phyloP scores from a whole-genome alignment of 2,329 filamentous ascomycete genomes.

The Ophiocordyceps camponoti-saundersi region DNA sequence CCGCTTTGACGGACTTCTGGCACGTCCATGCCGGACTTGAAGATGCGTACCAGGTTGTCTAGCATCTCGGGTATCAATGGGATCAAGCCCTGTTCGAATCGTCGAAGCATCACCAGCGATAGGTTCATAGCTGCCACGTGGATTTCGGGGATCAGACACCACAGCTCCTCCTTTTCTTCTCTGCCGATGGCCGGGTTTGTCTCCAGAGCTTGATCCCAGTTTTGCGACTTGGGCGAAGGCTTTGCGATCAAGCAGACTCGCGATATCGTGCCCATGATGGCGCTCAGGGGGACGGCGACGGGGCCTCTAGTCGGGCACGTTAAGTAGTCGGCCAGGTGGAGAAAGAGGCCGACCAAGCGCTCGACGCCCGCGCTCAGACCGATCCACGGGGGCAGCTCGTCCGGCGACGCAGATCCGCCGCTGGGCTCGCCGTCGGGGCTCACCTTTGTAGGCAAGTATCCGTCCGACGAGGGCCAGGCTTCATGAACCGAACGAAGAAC shows the following conservation, averaged over 20 bases:
- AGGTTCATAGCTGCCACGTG: conserved; percentile 56
- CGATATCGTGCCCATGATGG: conserved; percentile 50
- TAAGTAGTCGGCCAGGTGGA: conserved; percentile 47
- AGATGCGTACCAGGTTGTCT: conserved; percentile 57
- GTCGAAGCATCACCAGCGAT: conserved; percentile 35
- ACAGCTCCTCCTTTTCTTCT: conserved; percentile 70
- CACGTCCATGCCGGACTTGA: conserved; percentile 37
- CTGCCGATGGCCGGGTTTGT: conserved; percentile 57
- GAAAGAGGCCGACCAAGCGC: conserved; percentile 48
- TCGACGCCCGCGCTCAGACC: conserved; percentile 60
- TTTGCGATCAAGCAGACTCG: conserved; percentile 51
- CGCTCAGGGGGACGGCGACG: conserved; percentile 50
- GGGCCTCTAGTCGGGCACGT: conserved; percentile 44
- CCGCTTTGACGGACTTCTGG: conserved; percentile 38
- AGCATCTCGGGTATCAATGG: conserved; percentile 47
- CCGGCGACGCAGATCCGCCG: conserved; percentile 26
- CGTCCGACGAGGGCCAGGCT: conserved; percentile 56
- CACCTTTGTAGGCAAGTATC: conserved; percentile 24
- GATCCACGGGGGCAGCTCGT: conserved; percentile 50
- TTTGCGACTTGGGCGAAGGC: conserved; percentile 28
- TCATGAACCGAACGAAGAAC: conserved; percentile 67
- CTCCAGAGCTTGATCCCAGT: conserved; percentile 34
- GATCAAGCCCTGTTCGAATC: conserved; percentile 39
- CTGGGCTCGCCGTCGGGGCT: conserved; percentile 27
- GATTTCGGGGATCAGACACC: conserved; percentile 54